These are phyloP conservation scores for Myxozyma melibiosi DNA, from an alignment of 805 yeast species.

Conservation along the genomic window DNA sequence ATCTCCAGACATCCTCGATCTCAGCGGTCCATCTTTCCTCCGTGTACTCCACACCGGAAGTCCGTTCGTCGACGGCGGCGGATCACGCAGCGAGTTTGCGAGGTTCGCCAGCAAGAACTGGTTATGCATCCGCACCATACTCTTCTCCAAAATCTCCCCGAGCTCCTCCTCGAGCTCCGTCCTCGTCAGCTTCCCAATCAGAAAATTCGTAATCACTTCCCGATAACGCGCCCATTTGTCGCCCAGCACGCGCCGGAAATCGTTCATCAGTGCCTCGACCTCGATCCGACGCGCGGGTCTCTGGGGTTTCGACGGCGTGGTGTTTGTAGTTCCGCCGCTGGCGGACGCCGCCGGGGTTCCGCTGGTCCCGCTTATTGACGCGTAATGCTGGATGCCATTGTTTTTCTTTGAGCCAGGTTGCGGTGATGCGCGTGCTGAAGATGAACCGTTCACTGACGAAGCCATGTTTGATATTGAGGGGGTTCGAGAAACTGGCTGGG, in stretches of 20 bases:
- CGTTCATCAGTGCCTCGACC: constrained; percentile 66
- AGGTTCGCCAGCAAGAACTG: constrained; percentile 77
- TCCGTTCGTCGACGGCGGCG: constrained; percentile 58
- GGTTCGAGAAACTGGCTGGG: constrained; percentile 12
- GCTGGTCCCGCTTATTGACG: not conserved
- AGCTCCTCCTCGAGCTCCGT: constrained; percentile 66
- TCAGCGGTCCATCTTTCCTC: constrained; percentile 51
- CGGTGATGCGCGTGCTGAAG: constrained; percentile 28
- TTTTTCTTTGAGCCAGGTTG: constrained; percentile 18
- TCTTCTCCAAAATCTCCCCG: constrained; percentile 55
- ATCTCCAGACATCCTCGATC: constrained; percentile 43
- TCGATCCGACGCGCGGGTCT: constrained; percentile 51
- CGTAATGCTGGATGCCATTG: constrained; percentile 3
- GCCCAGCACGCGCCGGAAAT: constrained; percentile 74
- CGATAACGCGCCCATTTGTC: constrained; percentile 85
- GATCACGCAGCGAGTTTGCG: constrained; percentile 80
- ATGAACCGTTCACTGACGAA: constrained; percentile 10
- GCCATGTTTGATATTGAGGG: constrained; percentile 11
- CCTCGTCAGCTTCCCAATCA: constrained; percentile 65
- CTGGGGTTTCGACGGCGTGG: constrained; percentile 32
- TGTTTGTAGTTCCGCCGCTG: not conserved
- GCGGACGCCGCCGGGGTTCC: not conserved
- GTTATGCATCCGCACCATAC: constrained; percentile 70
- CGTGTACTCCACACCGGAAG: constrained; percentile 53
- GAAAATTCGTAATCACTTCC: constrained; percentile 70